Evolutionary conservation across 2,329 filamentous ascomycete genomes (phyloP).

Genomic region (Madurella fahalii): DNA sequence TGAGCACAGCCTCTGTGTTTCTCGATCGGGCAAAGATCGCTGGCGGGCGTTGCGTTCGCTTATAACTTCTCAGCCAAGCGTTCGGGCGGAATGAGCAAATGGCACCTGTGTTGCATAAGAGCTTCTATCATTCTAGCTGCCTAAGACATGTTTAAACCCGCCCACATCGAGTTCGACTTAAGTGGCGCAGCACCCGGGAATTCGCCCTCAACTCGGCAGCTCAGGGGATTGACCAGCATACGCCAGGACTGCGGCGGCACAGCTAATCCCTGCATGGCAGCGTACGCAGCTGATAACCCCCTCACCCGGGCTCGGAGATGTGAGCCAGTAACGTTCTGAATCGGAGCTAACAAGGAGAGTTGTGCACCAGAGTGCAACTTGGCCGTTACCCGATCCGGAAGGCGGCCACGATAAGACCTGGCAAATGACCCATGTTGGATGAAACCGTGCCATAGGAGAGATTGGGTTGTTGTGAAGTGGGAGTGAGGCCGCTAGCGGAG

Average conservation of each 20-base stretch:
- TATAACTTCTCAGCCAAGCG: not conserved
- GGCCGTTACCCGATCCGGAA: slow-evolving; percentile 18
- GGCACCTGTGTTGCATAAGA: too few species aligned
- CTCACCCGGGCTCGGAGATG: slow-evolving; percentile 1
- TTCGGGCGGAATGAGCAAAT: too few species aligned
- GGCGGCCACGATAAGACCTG: slow-evolving; percentile 18
- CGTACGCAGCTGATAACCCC: not conserved
- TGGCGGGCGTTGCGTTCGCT: not conserved
- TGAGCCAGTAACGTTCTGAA: not conserved
- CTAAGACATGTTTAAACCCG: not conserved
- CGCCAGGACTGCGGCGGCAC: not conserved
- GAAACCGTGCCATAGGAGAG: not conserved
- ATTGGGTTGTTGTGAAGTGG: too few species aligned
- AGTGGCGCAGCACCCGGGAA: slow-evolving; percentile 1
- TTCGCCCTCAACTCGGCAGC: slow-evolving; percentile 11
- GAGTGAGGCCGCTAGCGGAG: too few species aligned
- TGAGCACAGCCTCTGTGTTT: too few species aligned
- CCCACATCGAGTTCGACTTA: not conserved
- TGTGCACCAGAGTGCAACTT: slow-evolving; percentile 3
- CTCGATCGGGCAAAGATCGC: too few species aligned
- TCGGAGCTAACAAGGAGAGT: not conserved
- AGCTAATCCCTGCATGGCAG: not conserved
- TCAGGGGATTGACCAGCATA: not conserved
- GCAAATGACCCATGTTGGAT: slow-evolving; percentile 12
- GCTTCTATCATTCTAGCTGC: slow-evolving; percentile 5